Evolutionary conservation across 768 basidiomycete genomes (phyloP), one percentile per base, ranked within the genome.

Genomic region (Cyclocybe aegerita): DNA sequence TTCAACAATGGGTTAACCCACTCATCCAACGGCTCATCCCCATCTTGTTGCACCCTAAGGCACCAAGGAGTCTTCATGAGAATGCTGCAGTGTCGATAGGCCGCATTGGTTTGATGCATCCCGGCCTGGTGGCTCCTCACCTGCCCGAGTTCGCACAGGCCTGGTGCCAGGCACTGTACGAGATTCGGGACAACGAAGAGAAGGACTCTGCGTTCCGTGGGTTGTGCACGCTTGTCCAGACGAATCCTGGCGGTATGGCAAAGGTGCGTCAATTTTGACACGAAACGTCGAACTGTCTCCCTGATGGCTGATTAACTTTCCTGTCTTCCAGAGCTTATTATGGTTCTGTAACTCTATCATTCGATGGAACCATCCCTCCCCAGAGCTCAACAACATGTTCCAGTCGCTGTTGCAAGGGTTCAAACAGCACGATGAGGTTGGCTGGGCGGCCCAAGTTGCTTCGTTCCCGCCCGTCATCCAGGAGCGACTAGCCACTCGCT

Each of bases 261-360:
- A 93, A 93, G 83, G 94, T 90, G 49, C 53, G 85, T 70, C 5
- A 12, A 31, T 38, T n/a, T 38, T 34, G 29, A 1, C 31, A 10
- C 42, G 35, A 16, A n/a, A 48, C 12, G 11, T 11, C 44, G 47
- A 33, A 15, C 31, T 23, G 36, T 23, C 14, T 42, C 17, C 10
- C 35, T 16, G 23, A 34, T 29, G 35, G 39, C 10, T 48, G 33
- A 48, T 40, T 48, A 17, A 8, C 36, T 48, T n/a, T 35, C 29
- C 15, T 14, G 2, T 17, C 43, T 29, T 48, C 9, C 66, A 98
- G 96, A 90, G 90, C 60, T 75, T 98, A 56, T 70, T 96, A 47
- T 98, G 90, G 89, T 98, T 99, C 83, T 96, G 96, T 70, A 98
- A 98, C 66, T 93, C 97, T 12, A 90, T 98, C 54, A 90, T 95